Percentiles rank a stretch among this genome's conserved stretches.
phyloP scores from a whole-genome alignment of 257 asterid species.

The Jacaranda mimosifolia region DNA sequence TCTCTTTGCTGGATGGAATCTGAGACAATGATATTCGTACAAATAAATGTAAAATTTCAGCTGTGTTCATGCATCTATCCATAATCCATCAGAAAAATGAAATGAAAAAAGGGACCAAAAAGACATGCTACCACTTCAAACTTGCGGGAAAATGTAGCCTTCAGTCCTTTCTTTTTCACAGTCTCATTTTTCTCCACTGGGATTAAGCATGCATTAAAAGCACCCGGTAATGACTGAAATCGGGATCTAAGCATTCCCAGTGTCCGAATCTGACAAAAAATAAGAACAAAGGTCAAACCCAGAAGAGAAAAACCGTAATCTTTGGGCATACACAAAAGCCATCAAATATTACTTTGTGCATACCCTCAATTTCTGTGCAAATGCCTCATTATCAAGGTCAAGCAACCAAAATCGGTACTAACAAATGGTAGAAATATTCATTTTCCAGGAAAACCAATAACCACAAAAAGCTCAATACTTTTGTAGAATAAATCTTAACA shows the following conservation, averaged over 20 bases:
- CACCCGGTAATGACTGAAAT: constrained; percentile 87
- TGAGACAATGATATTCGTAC: constrained; percentile 32
- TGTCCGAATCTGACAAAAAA: constrained; percentile 72
- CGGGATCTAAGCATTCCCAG: constrained; percentile 91
- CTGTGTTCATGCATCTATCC: neutral
- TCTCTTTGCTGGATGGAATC: constrained; percentile 78
- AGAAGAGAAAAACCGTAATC: constrained; percentile 7
- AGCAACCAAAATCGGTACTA: neutral
- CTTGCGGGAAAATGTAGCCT: constrained; percentile 70
- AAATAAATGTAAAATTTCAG: constrained; percentile 16
- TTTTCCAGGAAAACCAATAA: constrained; percentile 9
- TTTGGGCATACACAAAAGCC: neutral
- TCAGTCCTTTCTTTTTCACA: constrained; percentile 72
- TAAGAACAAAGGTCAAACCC: neutral
- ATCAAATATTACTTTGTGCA: neutral
- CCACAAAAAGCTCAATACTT: constrained; percentile 4
- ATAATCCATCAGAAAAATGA: constrained; percentile 11
- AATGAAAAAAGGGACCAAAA: neutral
- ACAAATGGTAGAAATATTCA: constrained; percentile 8
- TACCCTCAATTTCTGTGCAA: neutral
- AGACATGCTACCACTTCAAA: constrained; percentile 58
- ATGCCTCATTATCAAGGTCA: neutral
- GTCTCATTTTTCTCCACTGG: constrained; percentile 73
- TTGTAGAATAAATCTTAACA: constrained; percentile 1
- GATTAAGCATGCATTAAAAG: constrained; percentile 82